Conservation (phyloP, 345 rosid species). For the Eucalyptus pauciflora region DNA sequence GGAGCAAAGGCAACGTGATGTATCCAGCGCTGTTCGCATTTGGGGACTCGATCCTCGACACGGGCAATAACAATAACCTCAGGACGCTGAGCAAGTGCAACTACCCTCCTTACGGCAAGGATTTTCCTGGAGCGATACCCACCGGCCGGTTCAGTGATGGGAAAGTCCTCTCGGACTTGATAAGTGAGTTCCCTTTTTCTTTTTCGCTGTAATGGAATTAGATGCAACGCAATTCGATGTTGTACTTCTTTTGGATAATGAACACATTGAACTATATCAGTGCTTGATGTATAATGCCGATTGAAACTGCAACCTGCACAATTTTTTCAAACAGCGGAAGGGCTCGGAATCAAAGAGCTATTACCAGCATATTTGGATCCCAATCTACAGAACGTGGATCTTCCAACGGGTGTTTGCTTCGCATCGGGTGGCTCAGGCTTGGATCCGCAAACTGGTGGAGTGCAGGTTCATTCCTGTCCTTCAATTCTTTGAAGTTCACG, state of each 20-base stretch:
- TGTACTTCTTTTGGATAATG: neutral
- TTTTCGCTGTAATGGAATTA: neutral
- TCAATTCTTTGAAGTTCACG: neutral
- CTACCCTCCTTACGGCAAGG: constrained; percentile 32
- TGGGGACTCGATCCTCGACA: constrained; percentile 34
- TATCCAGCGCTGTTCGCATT: constrained; percentile 15
- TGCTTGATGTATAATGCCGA: neutral
- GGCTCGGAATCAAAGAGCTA: constrained; percentile 4
- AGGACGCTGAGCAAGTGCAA: constrained; percentile 8
- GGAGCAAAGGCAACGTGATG: neutral
- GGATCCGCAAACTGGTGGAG: constrained; percentile 1
- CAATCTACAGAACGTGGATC: constrained; percentile 1
- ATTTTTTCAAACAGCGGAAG: constrained; percentile 5
- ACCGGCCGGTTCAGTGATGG: constrained; percentile 32
- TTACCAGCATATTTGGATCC: constrained; percentile 22
- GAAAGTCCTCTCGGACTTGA: constrained; percentile 21
- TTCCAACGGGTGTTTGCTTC: constrained; percentile 19
- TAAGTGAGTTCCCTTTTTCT: neutral
- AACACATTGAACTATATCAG: neutral
- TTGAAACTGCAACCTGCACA: neutral
- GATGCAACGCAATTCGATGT: neutral
- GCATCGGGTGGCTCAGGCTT: constrained; percentile 28
- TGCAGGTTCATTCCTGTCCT: neutral
- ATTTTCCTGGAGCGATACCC: constrained; percentile 8
- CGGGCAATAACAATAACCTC: constrained; percentile 21